phyloP scores from a whole-genome alignment of 768 basidiomycete species.

The Boletus rubescentipes region DNA sequence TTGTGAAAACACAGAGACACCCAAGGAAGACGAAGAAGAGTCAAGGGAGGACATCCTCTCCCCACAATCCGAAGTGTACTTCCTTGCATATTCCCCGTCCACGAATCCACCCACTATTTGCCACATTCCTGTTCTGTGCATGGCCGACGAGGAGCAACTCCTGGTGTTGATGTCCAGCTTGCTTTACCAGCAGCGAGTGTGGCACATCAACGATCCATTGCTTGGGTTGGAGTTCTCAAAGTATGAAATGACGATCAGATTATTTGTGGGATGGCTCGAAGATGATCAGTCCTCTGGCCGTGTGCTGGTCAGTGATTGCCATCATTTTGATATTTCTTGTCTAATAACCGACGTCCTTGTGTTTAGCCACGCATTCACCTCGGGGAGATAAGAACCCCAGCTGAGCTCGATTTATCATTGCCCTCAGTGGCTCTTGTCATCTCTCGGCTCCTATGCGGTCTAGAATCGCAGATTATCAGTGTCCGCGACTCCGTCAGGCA shows the following conservation, averaged over 20 bases:
- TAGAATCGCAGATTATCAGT: neutral
- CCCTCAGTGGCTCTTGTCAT: neutral
- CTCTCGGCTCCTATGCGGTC: neutral
- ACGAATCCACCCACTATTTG: neutral
- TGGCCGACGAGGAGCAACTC: constrained; percentile 5
- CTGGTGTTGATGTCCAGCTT: constrained; percentile 10
- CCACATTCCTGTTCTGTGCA: constrained; percentile 7
- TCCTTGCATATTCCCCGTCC: neutral
- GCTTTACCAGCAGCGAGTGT: constrained; percentile 3
- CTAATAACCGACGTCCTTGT: neutral
- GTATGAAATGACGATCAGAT: neutral
- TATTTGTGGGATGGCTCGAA: constrained; percentile 6
- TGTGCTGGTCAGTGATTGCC: neutral
- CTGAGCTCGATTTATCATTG: neutral
- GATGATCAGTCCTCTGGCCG: neutral
- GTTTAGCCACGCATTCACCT: constrained; percentile 5
- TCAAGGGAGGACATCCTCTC: neutral
- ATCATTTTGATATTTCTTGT: neutral
- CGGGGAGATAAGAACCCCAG: neutral
- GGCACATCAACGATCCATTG: constrained; percentile 4
- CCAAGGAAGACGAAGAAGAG: constrained; percentile 1
- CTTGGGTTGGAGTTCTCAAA: constrained; percentile 8
- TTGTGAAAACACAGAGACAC: neutral
- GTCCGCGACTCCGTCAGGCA: neutral
- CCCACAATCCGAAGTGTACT: constrained; percentile 2